phyloP scores from a whole-genome alignment of 257 asterid species.

The Marsdenia floribunda region DNA sequence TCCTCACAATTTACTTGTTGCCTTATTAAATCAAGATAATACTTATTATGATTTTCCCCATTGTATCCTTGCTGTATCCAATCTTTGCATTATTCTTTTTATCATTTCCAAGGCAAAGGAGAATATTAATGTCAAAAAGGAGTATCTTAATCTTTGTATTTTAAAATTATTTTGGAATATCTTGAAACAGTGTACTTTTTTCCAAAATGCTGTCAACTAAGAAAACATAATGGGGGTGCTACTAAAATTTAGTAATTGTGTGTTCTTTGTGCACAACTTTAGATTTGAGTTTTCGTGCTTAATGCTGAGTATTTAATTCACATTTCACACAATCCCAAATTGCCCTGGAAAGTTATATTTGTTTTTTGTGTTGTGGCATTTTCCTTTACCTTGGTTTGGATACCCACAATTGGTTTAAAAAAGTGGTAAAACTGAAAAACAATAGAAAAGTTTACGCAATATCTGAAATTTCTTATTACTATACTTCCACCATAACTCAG shows the following conservation, averaged over 20 bases:
- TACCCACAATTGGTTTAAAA: background rate
- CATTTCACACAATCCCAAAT: background rate
- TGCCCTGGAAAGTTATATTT: background rate
- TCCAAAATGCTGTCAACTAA: no score
- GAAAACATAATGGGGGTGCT: no score
- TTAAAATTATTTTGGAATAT: no score
- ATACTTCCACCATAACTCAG: conserved; percentile 35
- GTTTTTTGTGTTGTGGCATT: background rate
- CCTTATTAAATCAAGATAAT: background rate
- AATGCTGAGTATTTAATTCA: background rate
- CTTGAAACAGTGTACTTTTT: no score
- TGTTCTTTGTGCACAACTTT: background rate
- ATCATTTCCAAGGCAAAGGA: background rate
- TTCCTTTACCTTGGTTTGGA: background rate
- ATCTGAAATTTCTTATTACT: conserved; percentile 9
- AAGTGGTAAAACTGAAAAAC: background rate
- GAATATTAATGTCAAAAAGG: background rate
- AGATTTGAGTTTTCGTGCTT: background rate
- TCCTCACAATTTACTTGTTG: background rate
- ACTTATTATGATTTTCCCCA: background rate
- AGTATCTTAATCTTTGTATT: no score
- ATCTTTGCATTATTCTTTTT: no score
- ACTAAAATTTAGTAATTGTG: background rate
- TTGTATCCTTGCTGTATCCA: background rate
- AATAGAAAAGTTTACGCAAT: background rate